Percentiles rank a stretch among this genome's conserved stretches.
These are phyloP conservation scores for Teratosphaeria nubilosa DNA, from an alignment of 2,329 filamentous ascomycete genomes.

Conservation along the genomic window DNA sequence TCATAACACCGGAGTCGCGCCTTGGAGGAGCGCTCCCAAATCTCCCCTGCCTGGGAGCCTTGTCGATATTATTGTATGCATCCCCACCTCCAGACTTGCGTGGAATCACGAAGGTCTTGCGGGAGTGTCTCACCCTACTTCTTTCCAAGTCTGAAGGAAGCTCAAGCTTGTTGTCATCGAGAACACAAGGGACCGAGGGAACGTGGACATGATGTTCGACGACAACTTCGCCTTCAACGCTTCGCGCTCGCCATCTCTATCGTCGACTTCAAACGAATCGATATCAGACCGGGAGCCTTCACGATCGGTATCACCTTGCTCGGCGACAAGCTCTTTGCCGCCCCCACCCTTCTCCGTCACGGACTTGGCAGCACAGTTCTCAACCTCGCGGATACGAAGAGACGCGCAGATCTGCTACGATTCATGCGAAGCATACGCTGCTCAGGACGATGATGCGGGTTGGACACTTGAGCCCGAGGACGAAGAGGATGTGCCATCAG, in stretches of 20 bases:
- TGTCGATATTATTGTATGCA: neutral
- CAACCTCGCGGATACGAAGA: slow-evolving; percentile 15
- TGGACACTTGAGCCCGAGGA: slow-evolving; percentile 15
- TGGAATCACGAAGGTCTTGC: neutral
- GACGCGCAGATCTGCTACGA: slow-evolving; percentile 24
- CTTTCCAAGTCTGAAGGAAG: neutral
- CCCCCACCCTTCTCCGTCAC: slow-evolving; percentile 19
- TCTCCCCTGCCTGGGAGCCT: neutral
- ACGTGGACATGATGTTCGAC: slow-evolving; percentile 17
- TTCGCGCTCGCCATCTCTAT: slow-evolving; percentile 16
- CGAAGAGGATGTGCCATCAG: slow-evolving; percentile 5
- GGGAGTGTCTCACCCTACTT: neutral
- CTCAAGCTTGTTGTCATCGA: neutral
- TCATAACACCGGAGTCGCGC: neutral
- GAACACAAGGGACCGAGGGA: neutral
- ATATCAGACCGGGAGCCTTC: slow-evolving; percentile 16
- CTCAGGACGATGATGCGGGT: slow-evolving; percentile 20
- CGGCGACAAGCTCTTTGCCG: slow-evolving; percentile 13
- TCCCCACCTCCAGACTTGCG: neutral
- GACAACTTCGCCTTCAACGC: slow-evolving; percentile 22
- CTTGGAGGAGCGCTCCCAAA: neutral
- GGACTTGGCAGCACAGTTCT: slow-evolving; percentile 22
- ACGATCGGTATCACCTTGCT: slow-evolving; percentile 25
- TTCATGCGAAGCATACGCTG: slow-evolving; percentile 24
- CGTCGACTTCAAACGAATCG: slow-evolving; percentile 15